Base-by-base conservation (phyloP, 176 grass and related monocot genomes). In the Carex parvula region DNA sequence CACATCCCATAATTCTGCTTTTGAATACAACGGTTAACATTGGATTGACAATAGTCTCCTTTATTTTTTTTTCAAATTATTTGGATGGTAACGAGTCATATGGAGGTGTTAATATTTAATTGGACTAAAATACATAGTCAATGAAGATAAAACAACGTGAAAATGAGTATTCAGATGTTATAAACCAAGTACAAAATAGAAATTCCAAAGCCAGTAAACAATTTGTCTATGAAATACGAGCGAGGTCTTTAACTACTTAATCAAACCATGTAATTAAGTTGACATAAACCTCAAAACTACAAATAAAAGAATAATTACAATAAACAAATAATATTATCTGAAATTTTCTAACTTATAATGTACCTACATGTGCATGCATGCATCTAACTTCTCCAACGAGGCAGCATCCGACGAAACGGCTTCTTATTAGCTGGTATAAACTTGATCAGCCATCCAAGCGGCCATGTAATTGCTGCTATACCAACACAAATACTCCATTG, bases 401-500 rank as follows among this genome's bases (percentile, higher is more conserved):
- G 18, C 18, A 82, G 35, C 9, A 83, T 17, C 30, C 87, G 12
- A 54, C 41, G 50, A 3, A 90, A 9, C 3, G 88, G 79, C 0
- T 82, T 72, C 0, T 85, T 75, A 5, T 85, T 80, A 14, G 94
- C 95, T 3, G 92, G 90, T 3, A 98, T 90, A 67, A 57, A 90
- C 85, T 98, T 98, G 48, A 93, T 86, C 6, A 89, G 37, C 92
- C 87, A 94, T 0, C 88, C 92, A 21, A 98, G 91, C 0, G 92
- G 95, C 95, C 92, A 98, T 2, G 92, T 91, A n/a, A 98, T 7
- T 8, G 89, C 89, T 1, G 95, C 95, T 13, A 93, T 88, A 70
- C 89, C 89, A 11, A 91, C 4, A 14, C 92, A 98, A 60, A 87
- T 76, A 0, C 89, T 92, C 92, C 95, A 98, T 30, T 98, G 95